phyloP scores from a whole-genome alignment of 1,284 basidiomycete genomes.

The Malassezia slooffiae region DNA sequence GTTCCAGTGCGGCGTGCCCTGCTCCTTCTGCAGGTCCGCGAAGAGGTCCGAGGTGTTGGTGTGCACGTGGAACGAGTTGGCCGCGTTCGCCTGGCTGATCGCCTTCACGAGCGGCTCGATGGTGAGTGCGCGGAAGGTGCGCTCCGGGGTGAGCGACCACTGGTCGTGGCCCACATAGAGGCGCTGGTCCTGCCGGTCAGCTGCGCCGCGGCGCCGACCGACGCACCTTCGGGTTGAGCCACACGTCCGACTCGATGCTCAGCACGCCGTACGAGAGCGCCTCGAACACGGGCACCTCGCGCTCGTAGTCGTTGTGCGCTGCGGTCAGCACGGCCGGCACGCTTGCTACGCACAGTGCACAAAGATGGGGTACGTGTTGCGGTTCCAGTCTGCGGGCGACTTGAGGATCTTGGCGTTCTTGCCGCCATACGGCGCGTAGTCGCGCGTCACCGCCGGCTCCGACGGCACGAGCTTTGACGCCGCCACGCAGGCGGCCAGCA shows the following conservation, averaged over 20 bases:
- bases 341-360: conserved; percentile 13
- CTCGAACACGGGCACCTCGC: conserved; percentile 22
- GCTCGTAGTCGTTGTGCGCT: conserved; percentile 33
- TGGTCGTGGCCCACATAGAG: conserved; percentile 34
- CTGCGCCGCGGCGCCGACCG: too few relatives aligned
- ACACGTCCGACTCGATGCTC: conserved; percentile 30
- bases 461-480: neutral
- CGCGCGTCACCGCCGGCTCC: neutral
- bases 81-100: conserved; percentile 23
- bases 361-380: conserved; percentile 16
- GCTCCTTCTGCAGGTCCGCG: conserved; percentile 16
- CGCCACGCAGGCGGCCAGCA: too few relatives aligned
- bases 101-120: conserved; percentile 23
- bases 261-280: conserved; percentile 24
- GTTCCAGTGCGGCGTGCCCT: conserved; percentile 10
- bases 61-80: conserved; percentile 16
- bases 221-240: conserved; percentile 33
- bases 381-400: conserved; percentile 19
- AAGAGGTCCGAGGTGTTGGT: conserved; percentile 17
- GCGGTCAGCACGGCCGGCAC: neutral
- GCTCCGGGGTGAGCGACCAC: conserved; percentile 19
- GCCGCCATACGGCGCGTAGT: conserved; percentile 10
- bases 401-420: conserved; percentile 13
- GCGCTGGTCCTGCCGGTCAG: conserved; percentile 10
- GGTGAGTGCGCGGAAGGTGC: conserved; percentile 25